Base-by-base conservation (phyloP, 768 basidiomycete genomes). In the Phlebiopsis flavidoalba region DNA sequence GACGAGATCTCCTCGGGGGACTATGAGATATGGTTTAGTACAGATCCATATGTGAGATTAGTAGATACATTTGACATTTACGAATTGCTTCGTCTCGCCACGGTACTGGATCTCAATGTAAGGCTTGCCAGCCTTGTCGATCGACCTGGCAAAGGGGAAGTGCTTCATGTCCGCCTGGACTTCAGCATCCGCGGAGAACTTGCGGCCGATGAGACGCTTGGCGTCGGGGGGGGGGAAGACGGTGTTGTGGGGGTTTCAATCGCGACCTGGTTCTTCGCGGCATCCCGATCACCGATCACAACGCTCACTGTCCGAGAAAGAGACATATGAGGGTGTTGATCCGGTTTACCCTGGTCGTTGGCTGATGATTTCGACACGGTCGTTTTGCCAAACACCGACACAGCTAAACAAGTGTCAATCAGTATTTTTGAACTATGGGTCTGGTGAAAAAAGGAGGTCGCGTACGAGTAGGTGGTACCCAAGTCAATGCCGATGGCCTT, bases 161-260 rank as follows among this genome's bases (percentile, higher is more conserved):
- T 97, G 94, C 77, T 90, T 82, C 76, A 88, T 70, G 76, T 89
- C 88, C 53, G 86, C 80, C 70, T 91, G 88, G 47, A 96, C 94
- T 72, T 95, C 93, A 22, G 79, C 70, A 69, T 95, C 93, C 17
- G 83, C 82, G 4, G 49, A 54, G 73, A 87, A 96, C 74, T 93
- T 93, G 76, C 95, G 89, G 64, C 95, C 95, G 68, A 98, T 98
- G 65, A 97, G 85, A 79, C 95, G 95, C 82, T 98, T 98, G 50
- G 95, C 95, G 75, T 97, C 95, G 77, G n/a, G n/a, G n/a, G n/a
- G n/a, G n/a, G n/a, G n/a, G n/a, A 97, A 98, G 68, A 98, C 95
- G 68, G 90, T 92, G 79, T 96, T 93, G 77, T 87, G 83, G 59
- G 95, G 95, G 84, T 98, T 98, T 94, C n/a, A n/a, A 97, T 95